Conservation (phyloP, 2,329 filamentous ascomycete genomes). For the Exophiala sp. region DNA sequence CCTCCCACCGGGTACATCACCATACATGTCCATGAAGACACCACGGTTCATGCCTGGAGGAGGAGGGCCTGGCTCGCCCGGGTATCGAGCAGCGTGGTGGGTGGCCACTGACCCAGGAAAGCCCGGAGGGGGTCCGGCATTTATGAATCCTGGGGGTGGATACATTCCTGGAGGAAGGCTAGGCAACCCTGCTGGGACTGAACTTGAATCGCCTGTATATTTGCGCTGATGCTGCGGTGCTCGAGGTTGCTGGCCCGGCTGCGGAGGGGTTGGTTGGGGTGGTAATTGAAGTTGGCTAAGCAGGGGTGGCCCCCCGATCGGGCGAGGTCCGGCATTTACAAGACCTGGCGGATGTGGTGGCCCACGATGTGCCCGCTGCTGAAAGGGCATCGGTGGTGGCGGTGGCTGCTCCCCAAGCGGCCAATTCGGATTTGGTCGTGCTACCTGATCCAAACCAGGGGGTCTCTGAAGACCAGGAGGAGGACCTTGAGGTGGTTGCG, state of each 20-base stretch:
- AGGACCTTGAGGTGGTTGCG: slow-evolving; percentile 32
- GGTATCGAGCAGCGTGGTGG: slow-evolving; percentile 31
- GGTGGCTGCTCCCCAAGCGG: slow-evolving; percentile 23
- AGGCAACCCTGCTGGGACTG: slow-evolving; percentile 22
- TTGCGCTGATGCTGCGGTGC: slow-evolving; percentile 21
- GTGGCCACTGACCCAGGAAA: slow-evolving; percentile 35
- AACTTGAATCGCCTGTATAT: slow-evolving; percentile 29
- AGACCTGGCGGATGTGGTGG: slow-evolving; percentile 19
- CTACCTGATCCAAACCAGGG: slow-evolving; percentile 41
- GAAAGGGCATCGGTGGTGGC: neutral
- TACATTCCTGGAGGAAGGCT: slow-evolving; percentile 42
- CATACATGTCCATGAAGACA: slow-evolving; percentile 42
- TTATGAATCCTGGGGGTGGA: slow-evolving; percentile 43
- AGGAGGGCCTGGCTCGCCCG: slow-evolving; percentile 33
- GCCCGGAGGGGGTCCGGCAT: slow-evolving; percentile 35
- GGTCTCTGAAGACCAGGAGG: slow-evolving; percentile 38
- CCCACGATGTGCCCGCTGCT: slow-evolving; percentile 15
- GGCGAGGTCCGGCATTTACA: slow-evolving; percentile 32
- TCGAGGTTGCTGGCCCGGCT: slow-evolving; percentile 11
- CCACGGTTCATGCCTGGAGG: slow-evolving; percentile 36
- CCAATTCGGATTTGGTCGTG: slow-evolving; percentile 28
- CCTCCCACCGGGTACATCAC: slow-evolving; percentile 32
- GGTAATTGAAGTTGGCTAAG: slow-evolving; percentile 14
- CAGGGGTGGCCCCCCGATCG: slow-evolving; percentile 21
- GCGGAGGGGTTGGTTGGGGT: slow-evolving; percentile 7